phyloP scores from a whole-genome alignment of 768 basidiomycete species.

The Lactarius trivialis region DNA sequence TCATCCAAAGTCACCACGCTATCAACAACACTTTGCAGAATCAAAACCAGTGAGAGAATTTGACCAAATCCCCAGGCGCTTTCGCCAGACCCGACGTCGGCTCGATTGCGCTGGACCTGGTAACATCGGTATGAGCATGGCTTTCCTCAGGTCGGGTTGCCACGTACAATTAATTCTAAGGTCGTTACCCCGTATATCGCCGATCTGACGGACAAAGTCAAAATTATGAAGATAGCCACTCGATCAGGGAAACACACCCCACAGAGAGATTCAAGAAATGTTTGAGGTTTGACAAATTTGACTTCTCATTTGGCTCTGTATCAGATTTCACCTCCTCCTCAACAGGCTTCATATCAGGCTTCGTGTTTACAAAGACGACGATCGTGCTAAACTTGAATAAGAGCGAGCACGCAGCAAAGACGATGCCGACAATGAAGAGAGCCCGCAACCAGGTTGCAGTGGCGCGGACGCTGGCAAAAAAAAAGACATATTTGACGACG shows the following conservation, averaged over 20 bases:
- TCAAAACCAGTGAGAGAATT: conserved; percentile 2
- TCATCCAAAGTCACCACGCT: neutral
- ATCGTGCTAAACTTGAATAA: conserved; percentile 2
- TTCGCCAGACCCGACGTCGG: conserved; percentile 5
- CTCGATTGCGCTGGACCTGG: conserved; percentile 6
- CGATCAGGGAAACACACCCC: neutral
- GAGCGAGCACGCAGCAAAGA: neutral
- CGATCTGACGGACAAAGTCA: neutral
- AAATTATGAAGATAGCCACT: neutral
- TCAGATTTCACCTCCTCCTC: neutral
- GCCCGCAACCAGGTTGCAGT: conserved; percentile 5
- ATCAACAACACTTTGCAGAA: conserved; percentile 1
- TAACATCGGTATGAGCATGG: neutral
- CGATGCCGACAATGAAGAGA: conserved; percentile 5
- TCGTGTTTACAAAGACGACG: neutral
- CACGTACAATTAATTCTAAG: conserved; percentile 10
- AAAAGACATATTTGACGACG: conserved; percentile 6
- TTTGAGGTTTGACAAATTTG: too few species aligned
- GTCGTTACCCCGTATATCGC: conserved; percentile 6
- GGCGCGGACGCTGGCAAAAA: neutral
- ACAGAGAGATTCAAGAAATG: neutral
- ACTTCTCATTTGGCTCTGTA: neutral
- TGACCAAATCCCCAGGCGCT: conserved; percentile 11
- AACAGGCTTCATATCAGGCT: neutral
- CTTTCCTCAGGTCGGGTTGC: neutral